A percentile compares a stretch with the other conserved stretches of the same genome.
phyloP scores from a whole-genome alignment of 345 rosid genomes.

The Lepidium aucheri region DNA sequence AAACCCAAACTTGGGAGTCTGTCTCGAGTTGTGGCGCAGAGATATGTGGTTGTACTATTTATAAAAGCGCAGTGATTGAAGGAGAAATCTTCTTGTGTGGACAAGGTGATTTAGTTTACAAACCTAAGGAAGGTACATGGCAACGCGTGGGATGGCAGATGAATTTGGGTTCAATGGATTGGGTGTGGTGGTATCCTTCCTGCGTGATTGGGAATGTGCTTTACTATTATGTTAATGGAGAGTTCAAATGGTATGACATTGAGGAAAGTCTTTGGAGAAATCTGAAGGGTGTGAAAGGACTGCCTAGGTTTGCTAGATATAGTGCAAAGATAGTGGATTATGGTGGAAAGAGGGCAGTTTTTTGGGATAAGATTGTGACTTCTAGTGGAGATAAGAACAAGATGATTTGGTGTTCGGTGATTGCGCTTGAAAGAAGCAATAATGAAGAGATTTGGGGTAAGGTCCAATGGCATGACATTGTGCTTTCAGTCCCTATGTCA shows the following conservation, averaged over 20 bases:
- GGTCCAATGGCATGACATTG: constrained; percentile 26
- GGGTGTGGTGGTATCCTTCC: no score
- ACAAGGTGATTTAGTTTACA: not conserved
- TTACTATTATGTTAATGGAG: constrained; percentile 60
- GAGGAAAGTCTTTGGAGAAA: constrained; percentile 41
- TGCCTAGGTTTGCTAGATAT: constrained; percentile 57
- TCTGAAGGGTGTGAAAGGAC: constrained; percentile 38
- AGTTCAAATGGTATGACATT: constrained; percentile 47
- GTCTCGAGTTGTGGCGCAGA: not conserved
- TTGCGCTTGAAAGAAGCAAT: constrained; percentile 35
- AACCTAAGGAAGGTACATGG: constrained; percentile 30
- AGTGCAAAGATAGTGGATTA: constrained; percentile 13
- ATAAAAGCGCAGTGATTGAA: not conserved
- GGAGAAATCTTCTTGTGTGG: not conserved
- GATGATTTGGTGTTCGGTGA: constrained; percentile 56
- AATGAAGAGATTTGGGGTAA: no score
- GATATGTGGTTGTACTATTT: not conserved
- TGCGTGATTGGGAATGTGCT: constrained; percentile 21
- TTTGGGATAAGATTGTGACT: constrained; percentile 42
- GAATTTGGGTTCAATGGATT: not conserved
- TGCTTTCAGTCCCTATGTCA: constrained; percentile 6
- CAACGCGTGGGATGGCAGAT: constrained; percentile 38
- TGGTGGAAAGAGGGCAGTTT: constrained; percentile 57
- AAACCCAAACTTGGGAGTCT: constrained; percentile 27
- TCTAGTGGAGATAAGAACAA: constrained; percentile 9